Evolutionary conservation across 768 basidiomycete genomes (phyloP).

Genomic region (Lanmaoa pseudosensibilis): DNA sequence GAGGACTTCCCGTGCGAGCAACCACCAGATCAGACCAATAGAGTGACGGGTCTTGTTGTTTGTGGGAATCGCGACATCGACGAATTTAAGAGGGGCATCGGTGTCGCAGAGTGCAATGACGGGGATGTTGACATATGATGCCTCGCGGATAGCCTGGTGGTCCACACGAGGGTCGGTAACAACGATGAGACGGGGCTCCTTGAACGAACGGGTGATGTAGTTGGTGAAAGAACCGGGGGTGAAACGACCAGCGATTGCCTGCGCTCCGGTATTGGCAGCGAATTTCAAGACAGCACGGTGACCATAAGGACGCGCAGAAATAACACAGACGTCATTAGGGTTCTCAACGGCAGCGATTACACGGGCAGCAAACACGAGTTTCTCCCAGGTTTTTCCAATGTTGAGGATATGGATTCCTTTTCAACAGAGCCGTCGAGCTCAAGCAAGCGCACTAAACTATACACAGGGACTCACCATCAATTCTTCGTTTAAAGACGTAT

Average conservation of each 20-base stretch:
- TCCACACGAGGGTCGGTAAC: conserved; percentile 99
- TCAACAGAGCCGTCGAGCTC: conserved; percentile 7
- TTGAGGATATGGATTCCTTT: conserved; percentile 94
- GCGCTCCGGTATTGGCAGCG: conserved; percentile 96
- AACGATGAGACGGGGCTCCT: conserved; percentile 97
- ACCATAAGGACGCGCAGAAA: conserved; percentile 97
- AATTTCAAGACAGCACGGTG: conserved; percentile 99
- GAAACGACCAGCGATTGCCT: conserved; percentile 98
- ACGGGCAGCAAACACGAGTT: conserved; percentile 96
- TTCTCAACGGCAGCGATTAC: conserved; percentile 97
- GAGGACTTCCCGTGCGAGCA: conserved; percentile 96
- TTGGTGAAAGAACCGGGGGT: conserved; percentile 99
- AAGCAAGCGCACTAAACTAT: conserved; percentile 9
- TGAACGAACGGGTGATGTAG: conserved; percentile 99
- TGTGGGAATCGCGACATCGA: conserved; percentile 97
- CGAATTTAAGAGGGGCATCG: conserved; percentile 95
- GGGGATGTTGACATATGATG: conserved; percentile 99
- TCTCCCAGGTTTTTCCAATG: conserved; percentile 99
- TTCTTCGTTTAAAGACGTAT: conserved; percentile 96
- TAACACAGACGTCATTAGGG: conserved; percentile 97
- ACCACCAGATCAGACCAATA: conserved; percentile 97
- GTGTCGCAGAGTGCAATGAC: conserved; percentile 99
- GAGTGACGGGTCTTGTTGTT: conserved; percentile 99
- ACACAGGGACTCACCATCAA: conserved; percentile 70
- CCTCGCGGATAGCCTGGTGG: conserved; percentile 99